phyloP scores from a whole-genome alignment of 169 alveolate genomes.

The Cryptosporidium muris region DNA sequence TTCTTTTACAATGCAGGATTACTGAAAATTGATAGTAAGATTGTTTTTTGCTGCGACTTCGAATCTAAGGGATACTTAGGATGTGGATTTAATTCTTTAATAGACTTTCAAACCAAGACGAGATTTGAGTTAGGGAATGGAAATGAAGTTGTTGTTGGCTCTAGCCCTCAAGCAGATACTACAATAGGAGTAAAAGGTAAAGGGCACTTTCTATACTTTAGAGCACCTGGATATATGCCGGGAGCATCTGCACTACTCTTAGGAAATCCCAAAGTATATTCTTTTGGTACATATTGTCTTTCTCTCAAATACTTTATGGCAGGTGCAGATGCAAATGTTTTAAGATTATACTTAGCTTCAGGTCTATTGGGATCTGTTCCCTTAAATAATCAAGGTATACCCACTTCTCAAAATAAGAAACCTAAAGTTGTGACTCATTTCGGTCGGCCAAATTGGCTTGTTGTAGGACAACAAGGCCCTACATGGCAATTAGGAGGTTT shows the following conservation, averaged over 20 bases:
- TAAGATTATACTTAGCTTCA: slow-evolving; percentile 74
- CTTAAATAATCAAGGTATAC: slow-evolving; percentile 17
- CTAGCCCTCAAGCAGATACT: slow-evolving; percentile 75
- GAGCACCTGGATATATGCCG: slow-evolving; percentile 77
- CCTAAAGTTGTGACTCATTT: slow-evolving; percentile 60
- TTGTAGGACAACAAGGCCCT: slow-evolving; percentile 78
- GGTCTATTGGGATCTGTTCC: slow-evolving; percentile 52
- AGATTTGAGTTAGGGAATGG: slow-evolving; percentile 63
- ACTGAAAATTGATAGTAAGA: slow-evolving; percentile 2
- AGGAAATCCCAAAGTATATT: slow-evolving; percentile 72
- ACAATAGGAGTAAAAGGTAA: slow-evolving; percentile 72
- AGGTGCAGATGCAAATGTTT: slow-evolving; percentile 76
- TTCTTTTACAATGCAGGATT: slow-evolving; percentile 37
- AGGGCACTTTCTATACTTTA: slow-evolving; percentile 72
- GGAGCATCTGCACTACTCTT: slow-evolving; percentile 76
- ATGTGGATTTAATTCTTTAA: slow-evolving; percentile 51
- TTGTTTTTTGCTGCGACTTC: slow-evolving; percentile 26
- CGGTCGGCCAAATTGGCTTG: slow-evolving; percentile 76
- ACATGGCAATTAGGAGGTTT: slow-evolving; percentile 77
- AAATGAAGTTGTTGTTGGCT: slow-evolving; percentile 66
- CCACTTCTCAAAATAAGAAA: not conserved
- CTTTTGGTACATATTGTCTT: slow-evolving; percentile 74
- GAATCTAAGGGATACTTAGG: slow-evolving; percentile 53
- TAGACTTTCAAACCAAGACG: slow-evolving; percentile 54
- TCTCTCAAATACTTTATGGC: slow-evolving; percentile 75